Conservation (phyloP, 257 asterid species). For the Scutellaria minor region DNA sequence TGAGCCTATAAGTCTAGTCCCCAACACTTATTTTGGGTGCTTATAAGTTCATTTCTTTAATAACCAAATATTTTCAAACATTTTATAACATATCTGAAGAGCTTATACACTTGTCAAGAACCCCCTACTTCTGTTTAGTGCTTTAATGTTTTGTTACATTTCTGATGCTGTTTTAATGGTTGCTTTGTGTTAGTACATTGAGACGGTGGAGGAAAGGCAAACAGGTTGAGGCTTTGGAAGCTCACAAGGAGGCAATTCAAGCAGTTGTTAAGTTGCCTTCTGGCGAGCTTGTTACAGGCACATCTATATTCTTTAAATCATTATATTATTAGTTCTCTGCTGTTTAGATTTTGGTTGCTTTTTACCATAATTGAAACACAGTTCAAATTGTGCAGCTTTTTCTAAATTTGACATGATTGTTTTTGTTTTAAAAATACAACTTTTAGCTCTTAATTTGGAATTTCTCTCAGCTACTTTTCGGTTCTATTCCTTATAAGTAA, state of each 20-base stretch:
- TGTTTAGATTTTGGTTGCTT: background rate
- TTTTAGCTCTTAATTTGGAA: slow-evolving; percentile 5
- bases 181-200: slow-evolving; percentile 58
- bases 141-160: slow-evolving; percentile 13
- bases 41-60: too few relatives aligned
- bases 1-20: background rate
- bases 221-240: slow-evolving; percentile 81
- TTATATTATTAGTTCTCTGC: slow-evolving; percentile 15
- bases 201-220: slow-evolving; percentile 93
- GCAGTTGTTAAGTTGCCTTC: slow-evolving; percentile 82
- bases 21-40: background rate
- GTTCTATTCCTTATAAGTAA: background rate
- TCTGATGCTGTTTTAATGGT: slow-evolving; percentile 31
- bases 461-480: slow-evolving; percentile 19
- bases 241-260: slow-evolving; percentile 84
- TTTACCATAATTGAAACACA: background rate
- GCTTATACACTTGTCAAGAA: background rate
- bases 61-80: background rate
- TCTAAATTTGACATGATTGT: background rate
- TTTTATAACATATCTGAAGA: slow-evolving; percentile 4
- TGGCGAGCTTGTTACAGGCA: slow-evolving; percentile 92
- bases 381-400: background rate
- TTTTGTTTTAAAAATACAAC: background rate
- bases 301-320: slow-evolving; percentile 24
- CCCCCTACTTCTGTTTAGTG: background rate